Conservation (phyloP, 352 stramenopile species). For the Aphanomyces euteiches region DNA sequence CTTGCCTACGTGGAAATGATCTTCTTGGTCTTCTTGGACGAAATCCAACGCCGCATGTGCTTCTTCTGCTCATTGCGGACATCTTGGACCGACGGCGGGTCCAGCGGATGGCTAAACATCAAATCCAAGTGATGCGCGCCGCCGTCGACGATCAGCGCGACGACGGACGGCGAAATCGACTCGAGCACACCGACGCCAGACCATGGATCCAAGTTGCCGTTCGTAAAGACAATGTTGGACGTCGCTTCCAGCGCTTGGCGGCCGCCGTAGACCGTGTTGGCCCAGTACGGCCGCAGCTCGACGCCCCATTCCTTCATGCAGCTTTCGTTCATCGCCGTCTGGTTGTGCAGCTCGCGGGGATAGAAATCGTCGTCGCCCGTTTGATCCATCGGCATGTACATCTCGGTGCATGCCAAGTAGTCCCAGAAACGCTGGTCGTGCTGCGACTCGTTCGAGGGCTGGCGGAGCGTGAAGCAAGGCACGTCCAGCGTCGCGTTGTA, state of each 20-base stretch:
- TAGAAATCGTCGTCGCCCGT: conserved; percentile 90
- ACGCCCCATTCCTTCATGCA: conserved; percentile 63
- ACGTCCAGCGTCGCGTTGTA: conserved; percentile 83
- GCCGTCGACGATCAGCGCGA: conserved; percentile 61
- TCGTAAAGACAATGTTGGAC: conserved; percentile 95
- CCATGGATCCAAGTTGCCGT: conserved; percentile 93
- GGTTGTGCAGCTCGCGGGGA: conserved; percentile 62
- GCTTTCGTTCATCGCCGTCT: conserved; percentile 49
- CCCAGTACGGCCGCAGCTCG: conserved; percentile 61
- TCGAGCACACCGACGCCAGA: conserved; percentile 83
- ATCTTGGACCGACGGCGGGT: conserved; percentile 69
- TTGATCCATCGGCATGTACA: conserved; percentile 83
- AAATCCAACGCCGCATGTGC: conserved; percentile 81
- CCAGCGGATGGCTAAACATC: conserved; percentile 86
- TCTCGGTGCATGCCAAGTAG: conserved; percentile 90
- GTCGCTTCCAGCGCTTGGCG: conserved; percentile 42
- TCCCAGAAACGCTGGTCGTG: conserved; percentile 86
- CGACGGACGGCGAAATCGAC: conserved; percentile 42
- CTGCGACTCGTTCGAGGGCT: conserved; percentile 42
- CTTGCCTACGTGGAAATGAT: neutral
- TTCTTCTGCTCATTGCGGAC: conserved; percentile 72
- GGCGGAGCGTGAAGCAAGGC: conserved; percentile 69
- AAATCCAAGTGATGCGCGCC: conserved; percentile 89
- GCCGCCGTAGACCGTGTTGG: conserved; percentile 74
- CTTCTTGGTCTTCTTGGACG: conserved; percentile 30